These are phyloP conservation scores for Rubia peregrina DNA, from an alignment of 305 asterid genomes.

Conservation along the genomic window DNA sequence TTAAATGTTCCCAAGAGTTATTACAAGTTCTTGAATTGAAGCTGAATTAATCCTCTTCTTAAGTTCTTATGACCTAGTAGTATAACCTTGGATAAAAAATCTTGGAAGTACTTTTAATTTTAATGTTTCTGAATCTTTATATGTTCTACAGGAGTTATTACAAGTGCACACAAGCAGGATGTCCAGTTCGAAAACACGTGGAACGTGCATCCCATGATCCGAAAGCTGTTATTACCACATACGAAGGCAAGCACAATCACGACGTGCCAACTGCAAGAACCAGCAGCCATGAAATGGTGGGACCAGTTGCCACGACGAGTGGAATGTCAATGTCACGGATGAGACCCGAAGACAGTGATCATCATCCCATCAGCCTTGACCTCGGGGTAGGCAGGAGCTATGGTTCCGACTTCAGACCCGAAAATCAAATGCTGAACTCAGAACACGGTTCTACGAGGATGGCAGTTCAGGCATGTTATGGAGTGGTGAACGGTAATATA, in stretches of 20 bases:
- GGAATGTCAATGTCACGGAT: conserved; percentile 27
- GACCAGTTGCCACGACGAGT: conserved; percentile 23
- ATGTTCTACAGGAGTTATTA: conserved; percentile 76
- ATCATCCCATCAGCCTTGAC: conserved; percentile 52
- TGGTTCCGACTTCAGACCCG: conserved; percentile 33
- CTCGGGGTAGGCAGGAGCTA: conserved; percentile 73
- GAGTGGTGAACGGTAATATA: conserved; percentile 52
- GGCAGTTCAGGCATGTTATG: conserved; percentile 49
- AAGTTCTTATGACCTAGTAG: too few species aligned
- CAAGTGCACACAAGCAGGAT: conserved; percentile 77
- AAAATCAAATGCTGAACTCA: conserved; percentile 29
- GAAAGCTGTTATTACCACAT: conserved; percentile 91
- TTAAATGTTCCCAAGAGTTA: conserved; percentile 59
- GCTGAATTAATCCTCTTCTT: too few species aligned
- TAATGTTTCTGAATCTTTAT: background rate
- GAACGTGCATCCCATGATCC: conserved; percentile 97
- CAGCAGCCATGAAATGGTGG: conserved; percentile 58
- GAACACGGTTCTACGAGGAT: conserved; percentile 31
- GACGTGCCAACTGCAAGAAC: conserved; percentile 72
- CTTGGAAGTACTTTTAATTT: background rate
- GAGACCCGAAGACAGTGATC: conserved; percentile 39
- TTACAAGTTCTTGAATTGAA: conserved; percentile 39
- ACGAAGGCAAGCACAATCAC: conserved; percentile 95
- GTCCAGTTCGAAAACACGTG: conserved; percentile 94
- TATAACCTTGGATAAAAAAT: background rate